Evolutionary conservation across 805 yeast genomes (phyloP).

Genomic region (Spathaspora girioi): DNA sequence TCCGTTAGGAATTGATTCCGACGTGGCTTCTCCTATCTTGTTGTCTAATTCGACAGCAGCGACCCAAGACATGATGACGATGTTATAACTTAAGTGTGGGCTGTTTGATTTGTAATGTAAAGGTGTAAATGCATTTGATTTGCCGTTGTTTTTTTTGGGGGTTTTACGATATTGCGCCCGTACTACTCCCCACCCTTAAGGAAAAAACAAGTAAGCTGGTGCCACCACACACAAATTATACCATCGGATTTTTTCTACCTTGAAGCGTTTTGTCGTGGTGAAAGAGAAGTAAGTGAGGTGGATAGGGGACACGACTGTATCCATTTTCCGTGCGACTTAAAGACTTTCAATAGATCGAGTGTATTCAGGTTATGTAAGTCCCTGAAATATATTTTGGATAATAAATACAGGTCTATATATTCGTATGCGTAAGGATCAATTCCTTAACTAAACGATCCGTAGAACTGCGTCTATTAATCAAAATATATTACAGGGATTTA

Average conservation of each 20-base stretch:
- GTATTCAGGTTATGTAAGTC: too few species aligned
- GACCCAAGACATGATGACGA: constrained; percentile 49
- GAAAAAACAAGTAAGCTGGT: neutral
- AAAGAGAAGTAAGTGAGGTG: too few species aligned
- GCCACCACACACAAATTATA: neutral
- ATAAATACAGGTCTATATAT: too few species aligned
- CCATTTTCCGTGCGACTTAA: too few species aligned
- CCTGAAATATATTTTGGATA: too few species aligned
- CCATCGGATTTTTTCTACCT: neutral
- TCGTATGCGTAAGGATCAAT: too few species aligned
- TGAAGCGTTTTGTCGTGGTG: too few species aligned
- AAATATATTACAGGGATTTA: too few species aligned
- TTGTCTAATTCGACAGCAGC: constrained; percentile 49
- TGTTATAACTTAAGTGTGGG: neutral
- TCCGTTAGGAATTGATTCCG: constrained; percentile 88
- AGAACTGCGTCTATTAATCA: too few species aligned
- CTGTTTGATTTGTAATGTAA: neutral
- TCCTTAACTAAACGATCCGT: too few species aligned
- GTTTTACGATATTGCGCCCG: neutral
- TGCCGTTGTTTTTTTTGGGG: neutral
- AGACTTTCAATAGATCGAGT: too few species aligned
- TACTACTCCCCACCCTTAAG: neutral
- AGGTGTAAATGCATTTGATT: neutral
- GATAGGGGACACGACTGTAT: too few species aligned
- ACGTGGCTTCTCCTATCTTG: constrained; percentile 72